These are phyloP conservation scores for Pseudozyma sp. DNA, from an alignment of 1,284 basidiomycete genomes.

Conservation along the genomic window DNA sequence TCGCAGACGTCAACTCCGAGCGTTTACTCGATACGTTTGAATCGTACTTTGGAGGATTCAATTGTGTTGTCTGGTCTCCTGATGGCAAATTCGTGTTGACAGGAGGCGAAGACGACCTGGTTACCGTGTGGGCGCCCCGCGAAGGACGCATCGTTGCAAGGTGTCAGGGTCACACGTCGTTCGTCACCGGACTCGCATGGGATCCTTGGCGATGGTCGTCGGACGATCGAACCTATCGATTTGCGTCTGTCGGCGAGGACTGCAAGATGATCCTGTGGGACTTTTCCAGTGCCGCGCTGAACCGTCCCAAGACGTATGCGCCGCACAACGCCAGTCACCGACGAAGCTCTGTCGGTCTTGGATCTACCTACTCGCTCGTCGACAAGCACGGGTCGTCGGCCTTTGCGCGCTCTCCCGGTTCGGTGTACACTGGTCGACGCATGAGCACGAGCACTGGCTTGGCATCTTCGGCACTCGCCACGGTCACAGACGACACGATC, in stretches of 20 bases:
- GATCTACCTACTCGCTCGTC: slow-evolving; percentile 44
- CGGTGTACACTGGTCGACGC: slow-evolving; percentile 14
- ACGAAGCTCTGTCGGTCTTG: slow-evolving; percentile 31
- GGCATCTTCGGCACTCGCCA: neutral
- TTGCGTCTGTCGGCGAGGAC: slow-evolving; percentile 65
- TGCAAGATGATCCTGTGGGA: slow-evolving; percentile 64
- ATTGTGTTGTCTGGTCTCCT: slow-evolving; percentile 91
- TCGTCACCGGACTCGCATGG: slow-evolving; percentile 88
- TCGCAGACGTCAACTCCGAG: slow-evolving; percentile 60
- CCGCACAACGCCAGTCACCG: slow-evolving; percentile 15
- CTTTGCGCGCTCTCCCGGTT: slow-evolving; percentile 17
- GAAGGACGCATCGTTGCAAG: slow-evolving; percentile 80
- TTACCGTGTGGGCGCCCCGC: slow-evolving; percentile 73
- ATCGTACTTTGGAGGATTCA: slow-evolving; percentile 72
- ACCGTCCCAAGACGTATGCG: slow-evolving; percentile 49
- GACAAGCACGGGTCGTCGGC: slow-evolving; percentile 26
- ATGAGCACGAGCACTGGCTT: slow-evolving; percentile 15
- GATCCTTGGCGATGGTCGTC: slow-evolving; percentile 79
- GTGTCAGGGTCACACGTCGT: slow-evolving; percentile 95
- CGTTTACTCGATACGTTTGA: slow-evolving; percentile 52
- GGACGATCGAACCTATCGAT: slow-evolving; percentile 58
- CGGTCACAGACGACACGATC: slow-evolving; percentile 70
- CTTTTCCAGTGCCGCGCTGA: slow-evolving; percentile 56
- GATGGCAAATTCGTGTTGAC: slow-evolving; percentile 90
- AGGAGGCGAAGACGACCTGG: slow-evolving; percentile 91